Evolutionary conservation across 306 rosid genomes (phyloP).

Genomic region (Carpinus fangiana): DNA sequence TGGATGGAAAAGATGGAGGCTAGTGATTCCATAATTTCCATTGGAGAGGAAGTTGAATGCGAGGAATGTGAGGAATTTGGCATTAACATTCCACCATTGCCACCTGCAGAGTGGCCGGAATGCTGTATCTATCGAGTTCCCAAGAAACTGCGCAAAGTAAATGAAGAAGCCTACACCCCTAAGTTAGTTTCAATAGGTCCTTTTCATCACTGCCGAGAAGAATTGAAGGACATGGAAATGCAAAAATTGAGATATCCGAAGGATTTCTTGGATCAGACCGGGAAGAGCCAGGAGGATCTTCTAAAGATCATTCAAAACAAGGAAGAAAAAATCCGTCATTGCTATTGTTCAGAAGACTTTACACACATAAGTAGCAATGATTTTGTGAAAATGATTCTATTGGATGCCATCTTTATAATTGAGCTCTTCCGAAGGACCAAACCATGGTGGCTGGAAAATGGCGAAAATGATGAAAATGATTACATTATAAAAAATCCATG

Average conservation of each 20-base stretch:
- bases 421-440: constrained; percentile 19
- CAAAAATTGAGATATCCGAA: background rate
- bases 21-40: no score
- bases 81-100: constrained; percentile 1
- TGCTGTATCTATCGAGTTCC: constrained; percentile 23
- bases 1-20: no score
- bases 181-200: constrained; percentile 29
- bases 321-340: background rate
- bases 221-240: constrained; percentile 24
- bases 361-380: background rate
- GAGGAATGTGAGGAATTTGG: no score
- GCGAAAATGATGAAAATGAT: background rate
- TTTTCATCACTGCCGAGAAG: background rate
- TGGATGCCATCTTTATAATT: constrained; percentile 31
- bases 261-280: background rate
- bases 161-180: constrained; percentile 17
- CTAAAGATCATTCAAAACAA: background rate
- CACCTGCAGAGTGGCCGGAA: background rate
- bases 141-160: background rate
- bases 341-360: background rate
- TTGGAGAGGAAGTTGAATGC: no score
- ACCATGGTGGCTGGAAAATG: background rate
- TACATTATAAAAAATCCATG: constrained; percentile 23
- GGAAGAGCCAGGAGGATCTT: background rate
- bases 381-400: background rate